A percentile compares a stretch with the other conserved stretches of the same genome.
phyloP scores from a whole-genome alignment of 2,329 filamentous ascomycete species.

The Clonostachys rosea region DNA sequence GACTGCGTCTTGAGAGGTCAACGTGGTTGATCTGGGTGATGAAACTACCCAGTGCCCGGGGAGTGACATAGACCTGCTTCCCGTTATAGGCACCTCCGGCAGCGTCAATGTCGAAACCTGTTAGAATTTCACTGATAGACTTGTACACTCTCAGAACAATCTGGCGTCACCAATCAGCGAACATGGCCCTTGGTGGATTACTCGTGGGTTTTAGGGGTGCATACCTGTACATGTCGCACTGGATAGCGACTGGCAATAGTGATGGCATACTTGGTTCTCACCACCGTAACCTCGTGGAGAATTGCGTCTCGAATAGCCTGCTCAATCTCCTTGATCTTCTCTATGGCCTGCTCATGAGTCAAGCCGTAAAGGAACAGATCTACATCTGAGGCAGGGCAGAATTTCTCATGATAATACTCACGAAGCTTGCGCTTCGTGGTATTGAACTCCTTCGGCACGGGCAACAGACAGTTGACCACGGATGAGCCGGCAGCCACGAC shows the following conservation, averaged over 20 bases:
- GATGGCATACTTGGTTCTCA: constrained; percentile 82
- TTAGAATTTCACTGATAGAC: constrained; percentile 77
- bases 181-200: no score
- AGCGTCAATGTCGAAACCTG: constrained; percentile 85
- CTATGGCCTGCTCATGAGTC: constrained; percentile 69
- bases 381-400: constrained; percentile 81
- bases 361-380: constrained; percentile 83
- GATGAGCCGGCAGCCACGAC: constrained; percentile 78
- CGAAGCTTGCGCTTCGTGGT: constrained; percentile 58
- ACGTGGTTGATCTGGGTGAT: constrained; percentile 80
- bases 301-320: constrained; percentile 69
- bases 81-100: constrained; percentile 79
- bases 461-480: constrained; percentile 73
- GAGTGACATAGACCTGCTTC: constrained; percentile 72
- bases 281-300: constrained; percentile 75
- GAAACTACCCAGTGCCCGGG: constrained; percentile 72
- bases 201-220: neutral
- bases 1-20: constrained; percentile 73
- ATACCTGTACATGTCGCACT: constrained; percentile 68
- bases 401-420: constrained; percentile 76
- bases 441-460: constrained; percentile 59
- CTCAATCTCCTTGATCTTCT: constrained; percentile 84
- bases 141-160: constrained; percentile 85
- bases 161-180: constrained; percentile 24
- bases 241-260: constrained; percentile 84